A percentile compares a stretch with the other conserved stretches of the same genome.
These are phyloP conservation scores for Pseudogymnoascus sp. DNA, from an alignment of 2,329 filamentous ascomycete species.

Conservation along the genomic window DNA sequence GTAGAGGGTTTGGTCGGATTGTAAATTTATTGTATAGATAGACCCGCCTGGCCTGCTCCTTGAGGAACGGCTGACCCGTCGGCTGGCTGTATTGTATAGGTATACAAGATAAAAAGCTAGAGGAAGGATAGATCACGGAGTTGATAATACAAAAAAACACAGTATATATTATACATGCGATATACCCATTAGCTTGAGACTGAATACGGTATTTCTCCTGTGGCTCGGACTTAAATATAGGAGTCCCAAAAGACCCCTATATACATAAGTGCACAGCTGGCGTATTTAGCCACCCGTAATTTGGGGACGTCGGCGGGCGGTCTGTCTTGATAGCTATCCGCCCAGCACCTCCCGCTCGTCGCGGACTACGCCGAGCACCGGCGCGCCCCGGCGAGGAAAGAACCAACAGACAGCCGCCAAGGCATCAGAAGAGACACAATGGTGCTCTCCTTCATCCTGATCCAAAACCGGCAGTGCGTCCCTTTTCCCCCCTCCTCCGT, in stretches of 20 bases:
- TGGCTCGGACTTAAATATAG: background rate
- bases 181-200: too few relatives aligned
- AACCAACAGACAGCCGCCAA: background rate
- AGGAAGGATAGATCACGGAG: constrained; percentile 1
- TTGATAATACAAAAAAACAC: background rate
- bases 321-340: background rate
- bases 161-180: background rate
- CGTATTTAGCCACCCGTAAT: background rate
- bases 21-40: constrained; percentile 9
- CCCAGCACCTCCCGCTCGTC: background rate
- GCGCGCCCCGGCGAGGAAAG: background rate
- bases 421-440: constrained; percentile 20
- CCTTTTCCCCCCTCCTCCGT: background rate
- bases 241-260: background rate
- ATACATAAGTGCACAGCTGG: background rate
- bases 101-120: constrained; percentile 3
- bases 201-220: background rate
- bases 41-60: constrained; percentile 4
- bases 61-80: background rate
- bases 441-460: constrained; percentile 80
- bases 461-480: constrained; percentile 77
- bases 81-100: constrained; percentile 8
- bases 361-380: background rate
- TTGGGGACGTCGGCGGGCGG: background rate
- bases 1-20: background rate